These are phyloP conservation scores for Penicillium fimorum DNA, from an alignment of 495 filamentous ascomycete species.

Conservation along the genomic window DNA sequence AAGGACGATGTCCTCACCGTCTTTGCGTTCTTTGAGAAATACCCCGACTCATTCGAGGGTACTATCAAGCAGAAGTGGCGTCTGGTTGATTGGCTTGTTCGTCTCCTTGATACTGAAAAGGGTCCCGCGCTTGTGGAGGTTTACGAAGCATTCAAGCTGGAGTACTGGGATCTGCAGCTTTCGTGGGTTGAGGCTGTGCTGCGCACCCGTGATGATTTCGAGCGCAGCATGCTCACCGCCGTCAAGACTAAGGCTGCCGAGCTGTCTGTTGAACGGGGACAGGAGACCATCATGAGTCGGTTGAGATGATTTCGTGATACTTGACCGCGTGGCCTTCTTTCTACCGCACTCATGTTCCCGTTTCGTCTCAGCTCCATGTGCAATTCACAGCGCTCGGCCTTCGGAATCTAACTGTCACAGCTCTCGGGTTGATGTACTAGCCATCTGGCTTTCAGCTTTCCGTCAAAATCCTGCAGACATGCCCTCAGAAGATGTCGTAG, in stretches of 20 bases:
- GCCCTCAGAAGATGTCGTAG: background rate
- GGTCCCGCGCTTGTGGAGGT: constrained; percentile 61
- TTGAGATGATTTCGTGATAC: constrained; percentile 58
- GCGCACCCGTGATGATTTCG: constrained; percentile 86
- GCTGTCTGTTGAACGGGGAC: constrained; percentile 70
- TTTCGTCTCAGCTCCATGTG: background rate
- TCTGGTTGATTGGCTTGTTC: constrained; percentile 76
- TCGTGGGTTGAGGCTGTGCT: constrained; percentile 96
- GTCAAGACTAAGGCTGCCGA: constrained; percentile 86
- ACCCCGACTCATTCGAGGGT: constrained; percentile 62
- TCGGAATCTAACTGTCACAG: background rate
- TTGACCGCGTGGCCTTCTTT: background rate
- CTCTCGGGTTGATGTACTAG: background rate
- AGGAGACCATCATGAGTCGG: constrained; percentile 88
- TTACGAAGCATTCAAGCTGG: constrained; percentile 77
- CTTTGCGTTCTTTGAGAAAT: constrained; percentile 66
- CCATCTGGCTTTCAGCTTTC: background rate
- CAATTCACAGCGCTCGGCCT: background rate
- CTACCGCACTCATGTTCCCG: no score
- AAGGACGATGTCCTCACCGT: constrained; percentile 83
- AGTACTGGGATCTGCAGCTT: constrained; percentile 93
- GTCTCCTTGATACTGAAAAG: constrained; percentile 75
- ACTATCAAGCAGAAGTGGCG: constrained; percentile 88
- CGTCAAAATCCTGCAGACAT: background rate
- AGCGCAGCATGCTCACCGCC: constrained; percentile 78